Conservation (phyloP, 305 asterid genomes). For the Striga hermonthica region DNA sequence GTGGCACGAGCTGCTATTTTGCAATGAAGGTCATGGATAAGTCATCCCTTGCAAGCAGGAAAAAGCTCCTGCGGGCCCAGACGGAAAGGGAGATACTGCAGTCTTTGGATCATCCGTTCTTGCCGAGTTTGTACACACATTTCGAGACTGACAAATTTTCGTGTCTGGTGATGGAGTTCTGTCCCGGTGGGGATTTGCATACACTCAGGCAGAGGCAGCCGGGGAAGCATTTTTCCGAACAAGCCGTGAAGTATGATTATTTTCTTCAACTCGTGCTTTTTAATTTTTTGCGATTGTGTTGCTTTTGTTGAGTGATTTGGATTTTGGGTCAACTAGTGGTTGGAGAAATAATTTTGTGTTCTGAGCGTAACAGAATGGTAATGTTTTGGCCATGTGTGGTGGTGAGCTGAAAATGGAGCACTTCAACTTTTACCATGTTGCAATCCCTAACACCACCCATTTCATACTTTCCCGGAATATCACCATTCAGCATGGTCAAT, state of each 20-base stretch:
- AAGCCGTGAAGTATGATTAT: constrained; percentile 78
- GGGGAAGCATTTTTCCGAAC: constrained; percentile 87
- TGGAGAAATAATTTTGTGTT: too few relatives aligned
- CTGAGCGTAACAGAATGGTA: too few relatives aligned
- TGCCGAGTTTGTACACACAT: constrained; percentile 81
- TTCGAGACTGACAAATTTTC: constrained; percentile 90
- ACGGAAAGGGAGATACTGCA: constrained; percentile 91
- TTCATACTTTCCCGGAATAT: too few relatives aligned
- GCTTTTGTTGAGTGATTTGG: background rate
- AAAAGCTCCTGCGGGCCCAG: constrained; percentile 90
- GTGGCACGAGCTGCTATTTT: constrained; percentile 85
- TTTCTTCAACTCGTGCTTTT: constrained; percentile 3
- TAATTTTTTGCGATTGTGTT: constrained; percentile 12
- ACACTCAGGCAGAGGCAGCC: constrained; percentile 90
- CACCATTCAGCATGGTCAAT: too few relatives aligned
- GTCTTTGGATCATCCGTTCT: constrained; percentile 88
- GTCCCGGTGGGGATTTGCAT: constrained; percentile 99
- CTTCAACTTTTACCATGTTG: too few relatives aligned
- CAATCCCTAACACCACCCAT: too few relatives aligned
- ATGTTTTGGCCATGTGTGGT: too few relatives aligned
- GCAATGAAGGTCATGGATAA: constrained; percentile 98
- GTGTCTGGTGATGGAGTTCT: constrained; percentile 94
- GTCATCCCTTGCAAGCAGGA: constrained; percentile 76
- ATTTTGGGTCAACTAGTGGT: constrained; percentile 8
- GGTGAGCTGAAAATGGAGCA: too few relatives aligned